Percentiles rank a stretch among this genome's conserved stretches.
Conservation (phyloP, 1,284 basidiomycete genomes). For the Hortiboletus rubellus region DNA sequence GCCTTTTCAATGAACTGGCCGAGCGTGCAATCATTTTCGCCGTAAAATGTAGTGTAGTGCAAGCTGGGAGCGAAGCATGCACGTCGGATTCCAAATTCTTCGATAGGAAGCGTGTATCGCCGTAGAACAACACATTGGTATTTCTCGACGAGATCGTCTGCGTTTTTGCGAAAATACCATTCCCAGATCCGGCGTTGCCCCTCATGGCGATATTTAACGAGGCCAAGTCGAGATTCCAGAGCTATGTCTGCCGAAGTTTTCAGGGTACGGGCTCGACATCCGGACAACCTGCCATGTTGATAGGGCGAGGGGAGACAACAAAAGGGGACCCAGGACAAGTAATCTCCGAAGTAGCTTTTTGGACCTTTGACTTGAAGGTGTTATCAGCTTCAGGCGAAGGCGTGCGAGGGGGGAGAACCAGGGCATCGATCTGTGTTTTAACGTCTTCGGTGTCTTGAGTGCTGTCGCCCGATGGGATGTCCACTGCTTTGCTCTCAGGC, state of each 20-base stretch:
- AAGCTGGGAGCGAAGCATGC: conserved; percentile 73
- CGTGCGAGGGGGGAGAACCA: conserved; percentile 51
- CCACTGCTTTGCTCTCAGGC: conserved; percentile 22
- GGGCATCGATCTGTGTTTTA: conserved; percentile 69
- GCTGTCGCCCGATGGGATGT: conserved; percentile 4
- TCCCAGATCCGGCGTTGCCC: conserved; percentile 89
- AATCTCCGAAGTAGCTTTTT: conserved; percentile 40
- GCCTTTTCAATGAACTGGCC: conserved; percentile 90
- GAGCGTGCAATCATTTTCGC: conserved; percentile 88
- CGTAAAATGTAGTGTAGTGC: conserved; percentile 85
- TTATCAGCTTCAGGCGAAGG: conserved; percentile 38
- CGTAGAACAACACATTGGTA: conserved; percentile 87
- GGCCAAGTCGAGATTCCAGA: conserved; percentile 68
- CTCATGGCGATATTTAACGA: conserved; percentile 76
- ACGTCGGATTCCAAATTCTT: conserved; percentile 60
- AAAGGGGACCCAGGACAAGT: conserved; percentile 28
- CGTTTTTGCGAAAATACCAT: conserved; percentile 84
- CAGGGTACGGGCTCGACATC: conserved; percentile 47
- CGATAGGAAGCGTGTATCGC: conserved; percentile 72
- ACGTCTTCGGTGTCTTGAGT: conserved; percentile 50
- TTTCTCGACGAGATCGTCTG: conserved; percentile 86
- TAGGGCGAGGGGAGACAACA: conserved; percentile 29
- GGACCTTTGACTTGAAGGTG: conserved; percentile 28
- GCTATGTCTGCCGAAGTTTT: conserved; percentile 62
- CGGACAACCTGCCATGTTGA: conserved; percentile 15